These are phyloP conservation scores for Metroxylon sagu DNA, from an alignment of 176 grass and related monocot species.

Conservation along the genomic window DNA sequence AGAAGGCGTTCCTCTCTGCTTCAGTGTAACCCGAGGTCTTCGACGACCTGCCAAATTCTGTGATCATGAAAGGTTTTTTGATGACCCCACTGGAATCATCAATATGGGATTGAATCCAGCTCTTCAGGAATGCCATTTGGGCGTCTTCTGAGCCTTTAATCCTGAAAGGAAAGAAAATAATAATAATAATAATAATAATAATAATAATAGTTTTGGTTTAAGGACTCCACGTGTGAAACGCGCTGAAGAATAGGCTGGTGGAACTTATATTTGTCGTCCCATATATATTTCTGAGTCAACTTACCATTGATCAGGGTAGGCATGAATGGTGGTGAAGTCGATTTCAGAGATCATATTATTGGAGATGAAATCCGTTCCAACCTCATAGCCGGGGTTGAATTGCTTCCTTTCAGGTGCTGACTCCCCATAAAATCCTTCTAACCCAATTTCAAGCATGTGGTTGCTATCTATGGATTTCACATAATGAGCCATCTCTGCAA, in stretches of 20 bases:
- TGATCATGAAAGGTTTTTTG: conserved; percentile 53
- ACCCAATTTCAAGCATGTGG: conserved; percentile 59
- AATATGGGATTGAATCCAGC: conserved; percentile 48
- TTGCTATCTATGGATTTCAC: conserved; percentile 46
- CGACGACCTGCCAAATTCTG: conserved; percentile 71
- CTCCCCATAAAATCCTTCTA: conserved; percentile 78
- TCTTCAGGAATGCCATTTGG: conserved; percentile 49
- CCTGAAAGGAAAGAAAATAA: conserved; percentile 13
- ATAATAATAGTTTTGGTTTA: no score
- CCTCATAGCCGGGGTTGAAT: conserved; percentile 43
- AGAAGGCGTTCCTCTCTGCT: conserved; percentile 33
- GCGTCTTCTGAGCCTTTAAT: conserved; percentile 24
- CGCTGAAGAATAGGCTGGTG: no score
- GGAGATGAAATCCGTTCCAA: conserved; percentile 53
- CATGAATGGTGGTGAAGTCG: conserved; percentile 83
- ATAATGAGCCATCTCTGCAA: conserved; percentile 70
- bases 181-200: no score
- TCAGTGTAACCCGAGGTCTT: conserved; percentile 30
- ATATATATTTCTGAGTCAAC: no score
- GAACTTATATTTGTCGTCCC: background rate
- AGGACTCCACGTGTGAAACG: no score
- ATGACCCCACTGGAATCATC: conserved; percentile 32
- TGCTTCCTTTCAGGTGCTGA: conserved; percentile 42
- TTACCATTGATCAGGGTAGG: conserved; percentile 78
- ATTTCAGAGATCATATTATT: conserved; percentile 39